Percentiles rank a stretch among this genome's conserved stretches.
These are phyloP conservation scores for Puccinia coronata DNA, from an alignment of 1,284 basidiomycete species.

Conservation along the genomic window DNA sequence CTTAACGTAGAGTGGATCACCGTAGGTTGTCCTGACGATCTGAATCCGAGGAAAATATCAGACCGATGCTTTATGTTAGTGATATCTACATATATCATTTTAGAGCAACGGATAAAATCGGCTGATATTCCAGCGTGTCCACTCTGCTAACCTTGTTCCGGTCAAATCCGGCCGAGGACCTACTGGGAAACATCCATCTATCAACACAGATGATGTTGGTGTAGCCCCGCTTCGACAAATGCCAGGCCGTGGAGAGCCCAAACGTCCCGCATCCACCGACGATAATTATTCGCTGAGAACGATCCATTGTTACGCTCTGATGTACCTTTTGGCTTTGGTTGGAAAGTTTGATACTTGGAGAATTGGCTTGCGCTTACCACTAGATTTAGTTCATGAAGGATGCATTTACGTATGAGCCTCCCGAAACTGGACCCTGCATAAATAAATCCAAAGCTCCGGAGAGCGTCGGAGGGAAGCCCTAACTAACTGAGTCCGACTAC, in stretches of 20 bases:
- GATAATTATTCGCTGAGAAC: constrained; percentile 35
- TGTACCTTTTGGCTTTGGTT: not conserved
- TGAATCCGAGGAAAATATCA: not conserved
- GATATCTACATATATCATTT: too few relatives aligned
- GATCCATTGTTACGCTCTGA: not conserved
- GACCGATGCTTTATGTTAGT: not conserved
- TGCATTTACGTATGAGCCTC: too few relatives aligned
- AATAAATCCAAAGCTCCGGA: too few relatives aligned
- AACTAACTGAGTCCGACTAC: too few relatives aligned
- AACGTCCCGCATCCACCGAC: constrained; percentile 48
- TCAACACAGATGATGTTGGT: constrained; percentile 41
- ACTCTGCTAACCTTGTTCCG: constrained; percentile 36
- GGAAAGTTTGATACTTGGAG: not conserved
- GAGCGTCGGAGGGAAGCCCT: too few relatives aligned
- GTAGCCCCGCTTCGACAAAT: constrained; percentile 43
- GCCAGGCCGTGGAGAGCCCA: constrained; percentile 47
- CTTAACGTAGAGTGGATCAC: constrained; percentile 36
- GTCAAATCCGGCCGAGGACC: constrained; percentile 44
- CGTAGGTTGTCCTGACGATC: constrained; percentile 40
- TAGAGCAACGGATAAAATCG: too few relatives aligned
- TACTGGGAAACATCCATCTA: constrained; percentile 40
- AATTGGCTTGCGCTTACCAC: not conserved
- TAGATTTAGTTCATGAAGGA: too few relatives aligned
- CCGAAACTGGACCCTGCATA: too few relatives aligned
- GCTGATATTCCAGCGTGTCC: not conserved